Evolutionary conservation across 1,284 basidiomycete species (phyloP).

Genomic region (Sporisorium graminicola): DNA sequence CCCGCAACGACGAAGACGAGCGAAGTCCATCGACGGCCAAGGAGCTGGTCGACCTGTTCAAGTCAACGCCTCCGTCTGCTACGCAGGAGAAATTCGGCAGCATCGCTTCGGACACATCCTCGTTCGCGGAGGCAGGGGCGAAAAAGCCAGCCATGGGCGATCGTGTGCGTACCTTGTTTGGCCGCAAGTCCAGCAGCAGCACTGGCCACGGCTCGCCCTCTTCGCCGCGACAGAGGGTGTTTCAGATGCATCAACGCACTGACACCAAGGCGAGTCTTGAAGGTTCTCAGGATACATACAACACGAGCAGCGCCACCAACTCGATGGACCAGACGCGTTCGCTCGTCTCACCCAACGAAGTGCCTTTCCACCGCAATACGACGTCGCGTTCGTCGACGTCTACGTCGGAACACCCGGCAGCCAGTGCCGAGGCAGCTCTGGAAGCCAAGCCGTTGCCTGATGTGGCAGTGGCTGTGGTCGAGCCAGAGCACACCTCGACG

Average conservation of each 20-base stretch:
- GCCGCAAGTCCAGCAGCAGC: constrained; percentile 47
- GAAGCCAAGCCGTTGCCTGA: constrained; percentile 26
- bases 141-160: constrained; percentile 45
- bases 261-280: constrained; percentile 40
- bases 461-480: constrained; percentile 35
- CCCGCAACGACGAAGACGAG: constrained; percentile 35
- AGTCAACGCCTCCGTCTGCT: constrained; percentile 50
- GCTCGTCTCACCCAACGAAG: constrained; percentile 29
- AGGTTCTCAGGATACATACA: constrained; percentile 35
- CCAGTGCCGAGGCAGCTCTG: constrained; percentile 15
- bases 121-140: constrained; percentile 15
- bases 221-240: constrained; percentile 22
- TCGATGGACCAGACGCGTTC: constrained; percentile 37
- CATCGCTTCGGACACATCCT: constrained; percentile 21
- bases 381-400: constrained; percentile 39
- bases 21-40: constrained; percentile 18
- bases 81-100: constrained; percentile 26
- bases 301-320: constrained; percentile 43
- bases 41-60: constrained; percentile 57
- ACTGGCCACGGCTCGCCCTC: constrained; percentile 26
- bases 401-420: constrained; percentile 29
- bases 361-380: constrained; percentile 18
- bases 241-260: constrained; percentile 18
- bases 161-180: constrained; percentile 49
- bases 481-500: constrained; percentile 1